Percentiles rank a stretch among this genome's conserved stretches.
Conservation (phyloP, 2,329 filamentous ascomycete genomes). For the Epichloe brachyelytri region DNA sequence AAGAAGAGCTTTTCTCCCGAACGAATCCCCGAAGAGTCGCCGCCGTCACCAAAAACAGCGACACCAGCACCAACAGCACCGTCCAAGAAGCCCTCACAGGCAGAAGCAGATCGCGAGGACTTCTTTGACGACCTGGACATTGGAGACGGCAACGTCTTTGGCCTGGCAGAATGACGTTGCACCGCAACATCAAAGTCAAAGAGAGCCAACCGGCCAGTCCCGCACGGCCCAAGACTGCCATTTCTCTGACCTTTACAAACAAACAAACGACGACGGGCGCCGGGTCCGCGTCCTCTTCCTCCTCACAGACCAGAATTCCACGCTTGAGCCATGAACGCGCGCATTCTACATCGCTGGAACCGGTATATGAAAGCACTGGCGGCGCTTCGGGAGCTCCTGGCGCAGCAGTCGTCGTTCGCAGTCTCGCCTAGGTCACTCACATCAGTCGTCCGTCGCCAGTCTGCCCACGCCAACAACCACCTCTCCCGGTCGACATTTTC, state of each 20-base stretch:
- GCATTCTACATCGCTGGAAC: slow-evolving; percentile 64
- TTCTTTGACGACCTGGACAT: slow-evolving; percentile 80
- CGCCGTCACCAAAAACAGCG: background rate
- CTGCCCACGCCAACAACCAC: slow-evolving; percentile 48
- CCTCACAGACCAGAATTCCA: slow-evolving; percentile 58
- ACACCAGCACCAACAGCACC: background rate
- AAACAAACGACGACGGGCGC: slow-evolving; percentile 34
- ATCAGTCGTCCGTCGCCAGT: slow-evolving; percentile 55
- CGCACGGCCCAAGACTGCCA: slow-evolving; percentile 57
- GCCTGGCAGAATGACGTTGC: slow-evolving; percentile 68
- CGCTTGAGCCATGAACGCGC: slow-evolving; percentile 62
- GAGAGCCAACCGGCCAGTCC: slow-evolving; percentile 56
- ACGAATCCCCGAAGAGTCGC: slow-evolving; percentile 27
- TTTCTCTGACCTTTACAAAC: slow-evolving; percentile 85
- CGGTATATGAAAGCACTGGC: slow-evolving; percentile 80
- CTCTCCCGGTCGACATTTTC: slow-evolving; percentile 38
- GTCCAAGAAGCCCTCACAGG: slow-evolving; percentile 19
- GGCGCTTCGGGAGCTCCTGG: slow-evolving; percentile 55
- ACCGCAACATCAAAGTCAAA: slow-evolving; percentile 87
- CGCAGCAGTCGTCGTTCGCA: slow-evolving; percentile 44
- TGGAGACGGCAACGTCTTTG: slow-evolving; percentile 70
- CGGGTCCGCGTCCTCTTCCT: slow-evolving; percentile 2
- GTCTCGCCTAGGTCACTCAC: slow-evolving; percentile 55
- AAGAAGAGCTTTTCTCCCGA: slow-evolving; percentile 48
- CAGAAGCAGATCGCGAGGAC: slow-evolving; percentile 51